Base-by-base conservation (phyloP, 345 rosid genomes). In the Brassica nigra region DNA sequence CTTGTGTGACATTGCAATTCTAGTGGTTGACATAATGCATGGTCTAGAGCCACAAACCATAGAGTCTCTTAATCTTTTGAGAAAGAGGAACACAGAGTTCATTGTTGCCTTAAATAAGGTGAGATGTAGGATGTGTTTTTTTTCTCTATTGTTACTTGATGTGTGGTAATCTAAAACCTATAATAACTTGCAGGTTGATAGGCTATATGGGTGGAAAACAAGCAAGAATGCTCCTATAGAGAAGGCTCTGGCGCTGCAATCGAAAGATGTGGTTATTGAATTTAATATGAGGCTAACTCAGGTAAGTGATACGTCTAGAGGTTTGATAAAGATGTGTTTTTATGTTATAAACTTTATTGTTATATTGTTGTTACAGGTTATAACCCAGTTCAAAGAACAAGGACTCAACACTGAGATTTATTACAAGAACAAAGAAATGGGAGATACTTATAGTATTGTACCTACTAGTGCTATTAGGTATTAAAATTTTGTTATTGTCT, bases 101-200 rank as follows among this genome's bases (percentile, higher is more conserved):
- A 93, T 95, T 77, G 85, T 95, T 84, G 98, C 99, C 47, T 79
- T 95, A 78, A 95, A 95, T 81, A 95, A 95, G 91, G 99, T 93
- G 62, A 88, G 78, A 31, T 23, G 79, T 68, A n/a, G 33, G 49
- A 57, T 42, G 33, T 30, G 64, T 6, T 71, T 49, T 10, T 52
- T 18, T 69, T 54, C 49, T 78, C 14, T 71, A 33, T 31, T 23
- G 59, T 68, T 16, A 8, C 76, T 73, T 55, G 12, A 10, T 28
- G 8, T 76, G 18, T 30, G 63, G 18, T 16, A 63, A 39, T 27
- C 9, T 63, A 57, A 54, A 42, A n/a, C 57, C 69, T 3, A 16
- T 66, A 77, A 16, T 66, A 77, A 55, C 52, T 82, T 86, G 37
- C 85, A 93, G 98, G 94, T 95, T 34, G 99, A 95, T 86, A 90